Percentiles rank a stretch among this genome's conserved stretches.
phyloP scores from a whole-genome alignment of 306 rosid genomes.

The Urtica urens region DNA sequence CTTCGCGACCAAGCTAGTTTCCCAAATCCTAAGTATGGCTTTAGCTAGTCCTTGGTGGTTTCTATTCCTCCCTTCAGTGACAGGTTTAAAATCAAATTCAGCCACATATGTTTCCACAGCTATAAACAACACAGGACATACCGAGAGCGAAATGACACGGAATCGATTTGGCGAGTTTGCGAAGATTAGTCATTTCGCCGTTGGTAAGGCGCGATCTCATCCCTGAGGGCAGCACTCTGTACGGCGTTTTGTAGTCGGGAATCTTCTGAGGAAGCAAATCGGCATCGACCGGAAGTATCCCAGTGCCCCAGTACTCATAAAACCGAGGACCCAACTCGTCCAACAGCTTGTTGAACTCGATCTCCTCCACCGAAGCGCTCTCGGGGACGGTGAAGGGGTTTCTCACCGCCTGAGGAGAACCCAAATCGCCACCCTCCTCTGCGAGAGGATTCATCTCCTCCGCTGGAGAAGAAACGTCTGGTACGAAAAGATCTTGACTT shows the following conservation, averaged over 20 bases:
- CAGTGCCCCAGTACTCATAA: conserved; percentile 94
- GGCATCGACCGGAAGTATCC: conserved; percentile 91
- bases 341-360: conserved; percentile 54
- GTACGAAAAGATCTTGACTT: conserved; percentile 44
- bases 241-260: conserved; percentile 78
- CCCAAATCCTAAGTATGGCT: conserved; percentile 86
- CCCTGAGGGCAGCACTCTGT: conserved; percentile 82
- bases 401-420: conserved; percentile 21
- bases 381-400: conserved; percentile 13
- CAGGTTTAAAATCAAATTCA: conserved; percentile 9
- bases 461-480: conserved; percentile 50
- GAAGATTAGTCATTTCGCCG: conserved; percentile 63
- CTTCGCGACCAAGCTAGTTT: conserved; percentile 76
- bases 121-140: conserved; percentile 21
- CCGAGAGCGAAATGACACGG: conserved; percentile 98
- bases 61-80: conserved; percentile 73
- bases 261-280: conserved; percentile 71
- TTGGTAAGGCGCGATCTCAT: conserved; percentile 66
- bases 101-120: conserved; percentile 13
- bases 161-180: conserved; percentile 69
- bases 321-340: conserved; percentile 89
- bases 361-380: conserved; percentile 61
- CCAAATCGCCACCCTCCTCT: conserved; percentile 21
- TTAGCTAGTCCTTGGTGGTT: conserved; percentile 88
- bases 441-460: conserved; percentile 19